Evolutionary conservation across 108 stramenopile genomes (phyloP).

Genomic region (Pseudonitzschia pungens): DNA sequence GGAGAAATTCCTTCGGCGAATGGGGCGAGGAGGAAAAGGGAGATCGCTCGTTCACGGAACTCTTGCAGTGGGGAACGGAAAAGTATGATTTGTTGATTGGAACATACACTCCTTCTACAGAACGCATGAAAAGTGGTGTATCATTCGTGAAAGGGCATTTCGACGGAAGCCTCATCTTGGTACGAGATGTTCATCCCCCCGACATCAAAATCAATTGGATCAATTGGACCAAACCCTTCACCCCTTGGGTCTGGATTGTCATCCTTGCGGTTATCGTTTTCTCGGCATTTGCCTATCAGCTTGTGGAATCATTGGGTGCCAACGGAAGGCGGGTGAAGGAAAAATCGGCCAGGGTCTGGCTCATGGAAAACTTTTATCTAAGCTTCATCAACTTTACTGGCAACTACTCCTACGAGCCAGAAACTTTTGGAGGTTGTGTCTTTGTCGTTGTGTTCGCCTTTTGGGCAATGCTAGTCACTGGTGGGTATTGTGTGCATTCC

Average conservation of each 20-base stretch:
- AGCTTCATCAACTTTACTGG: constrained; percentile 14
- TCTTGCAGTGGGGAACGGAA: background rate
- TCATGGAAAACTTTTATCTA: background rate
- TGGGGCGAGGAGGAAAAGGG: background rate
- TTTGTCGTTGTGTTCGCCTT: constrained; percentile 6
- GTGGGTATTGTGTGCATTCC: background rate
- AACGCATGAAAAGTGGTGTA: constrained; percentile 8
- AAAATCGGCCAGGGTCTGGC: constrained; percentile 4
- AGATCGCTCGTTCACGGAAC: background rate
- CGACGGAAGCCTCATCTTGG: constrained; percentile 16
- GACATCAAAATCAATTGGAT: background rate
- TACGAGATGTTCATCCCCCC: background rate
- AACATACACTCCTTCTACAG: background rate
- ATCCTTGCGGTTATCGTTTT: background rate
- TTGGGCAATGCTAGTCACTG: constrained; percentile 17
- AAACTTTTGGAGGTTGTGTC: background rate
- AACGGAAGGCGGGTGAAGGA: background rate
- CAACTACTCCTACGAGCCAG: constrained; percentile 5
- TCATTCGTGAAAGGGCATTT: background rate
- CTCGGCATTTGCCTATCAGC: background rate
- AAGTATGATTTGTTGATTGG: constrained; percentile 7
- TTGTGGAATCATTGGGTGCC: background rate
- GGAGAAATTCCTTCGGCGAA: constrained; percentile 18
- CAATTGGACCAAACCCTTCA: constrained; percentile 1
- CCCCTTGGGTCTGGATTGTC: background rate